Conservation (phyloP, 23 red algal species). For the Pyropia haitanensis region DNA sequence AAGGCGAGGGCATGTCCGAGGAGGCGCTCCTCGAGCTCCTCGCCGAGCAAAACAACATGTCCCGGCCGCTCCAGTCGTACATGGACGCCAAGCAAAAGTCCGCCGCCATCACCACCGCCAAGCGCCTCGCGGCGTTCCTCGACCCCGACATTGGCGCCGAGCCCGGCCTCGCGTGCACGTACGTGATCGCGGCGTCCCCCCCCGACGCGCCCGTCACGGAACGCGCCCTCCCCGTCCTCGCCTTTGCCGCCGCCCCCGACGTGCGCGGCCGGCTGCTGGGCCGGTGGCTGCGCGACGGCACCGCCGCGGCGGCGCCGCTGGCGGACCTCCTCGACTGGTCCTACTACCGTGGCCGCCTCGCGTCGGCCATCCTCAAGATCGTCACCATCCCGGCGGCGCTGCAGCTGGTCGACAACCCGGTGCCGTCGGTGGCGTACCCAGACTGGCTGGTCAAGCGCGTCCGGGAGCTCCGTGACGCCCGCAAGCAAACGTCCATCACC, state of each 20-base stretch:
- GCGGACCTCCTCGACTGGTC: conserved; percentile 85
- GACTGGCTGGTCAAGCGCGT: conserved; percentile 71
- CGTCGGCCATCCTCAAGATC: conserved; percentile 77
- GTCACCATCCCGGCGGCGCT: conserved; percentile 90
- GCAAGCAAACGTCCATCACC: conserved; percentile 56
- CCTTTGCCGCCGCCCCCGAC: conserved; percentile 63
- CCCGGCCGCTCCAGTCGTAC: conserved; percentile 74
- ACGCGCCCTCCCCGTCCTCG: conserved; percentile 77
- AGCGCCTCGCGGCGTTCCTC: conserved; percentile 79
- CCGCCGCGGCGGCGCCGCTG: conserved; percentile 39
- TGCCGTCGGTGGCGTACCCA: conserved; percentile 77
- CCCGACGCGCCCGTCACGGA: conserved; percentile 77
- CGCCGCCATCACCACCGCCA: conserved; percentile 88
- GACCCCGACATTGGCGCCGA: conserved; percentile 72
- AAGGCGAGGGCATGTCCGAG: conserved; percentile 74
- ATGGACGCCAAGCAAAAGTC: conserved; percentile 75
- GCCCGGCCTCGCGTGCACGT: conserved; percentile 67
- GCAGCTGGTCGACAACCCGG: conserved; percentile 75
- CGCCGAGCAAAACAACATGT: conserved; percentile 97
- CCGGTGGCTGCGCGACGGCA: conserved; percentile 61
- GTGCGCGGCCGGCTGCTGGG: conserved; percentile 39
- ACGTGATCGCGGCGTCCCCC: conserved; percentile 74
- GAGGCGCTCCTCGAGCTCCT: conserved; percentile 66
- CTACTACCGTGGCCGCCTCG: conserved; percentile 86
- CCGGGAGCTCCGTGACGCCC: conserved; percentile 33